A percentile compares a stretch with the other conserved stretches of the same genome.
phyloP scores from a whole-genome alignment of 1,139 yeast species.

The Scheffersomyces cryptocercus region DNA sequence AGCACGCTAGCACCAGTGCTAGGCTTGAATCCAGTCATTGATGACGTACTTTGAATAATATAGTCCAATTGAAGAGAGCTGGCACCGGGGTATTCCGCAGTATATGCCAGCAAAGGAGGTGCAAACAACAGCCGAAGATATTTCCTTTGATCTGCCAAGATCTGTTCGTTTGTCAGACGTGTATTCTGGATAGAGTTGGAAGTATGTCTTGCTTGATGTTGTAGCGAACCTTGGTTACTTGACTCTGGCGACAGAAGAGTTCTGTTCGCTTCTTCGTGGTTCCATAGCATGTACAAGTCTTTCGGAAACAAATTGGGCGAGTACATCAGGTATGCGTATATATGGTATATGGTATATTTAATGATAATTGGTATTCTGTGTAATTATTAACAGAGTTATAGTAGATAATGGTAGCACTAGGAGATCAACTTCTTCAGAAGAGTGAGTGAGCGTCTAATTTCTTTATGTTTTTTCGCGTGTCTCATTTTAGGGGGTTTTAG shows the following conservation, averaged over 20 bases:
- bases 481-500: too few relatives aligned
- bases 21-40: conserved; percentile 10
- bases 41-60: conserved; percentile 25
- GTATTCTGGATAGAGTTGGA: conserved; percentile 13
- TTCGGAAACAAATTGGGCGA: conserved; percentile 45
- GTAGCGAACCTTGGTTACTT: background rate
- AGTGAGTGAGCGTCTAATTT: too few relatives aligned
- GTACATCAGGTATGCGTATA: conserved; percentile 30
- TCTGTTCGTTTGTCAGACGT: conserved; percentile 10
- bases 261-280: conserved; percentile 9
- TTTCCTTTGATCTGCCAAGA: conserved; percentile 19
- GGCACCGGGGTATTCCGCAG: conserved; percentile 54
- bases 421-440: too few relatives aligned
- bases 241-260: conserved; percentile 1
- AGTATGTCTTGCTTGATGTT: conserved; percentile 6
- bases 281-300: conserved; percentile 48
- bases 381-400: background rate
- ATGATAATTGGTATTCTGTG: too few relatives aligned
- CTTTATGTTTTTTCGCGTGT: too few relatives aligned
- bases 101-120: conserved; percentile 56
- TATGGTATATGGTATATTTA: too few relatives aligned
- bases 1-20: conserved; percentile 6
- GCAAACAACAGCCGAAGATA: conserved; percentile 33
- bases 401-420: background rate
- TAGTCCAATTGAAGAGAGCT: conserved; percentile 31